Evolutionary conservation across 2,329 filamentous ascomycete species (phyloP).

Genomic region (Fusarium cyanostomum): DNA sequence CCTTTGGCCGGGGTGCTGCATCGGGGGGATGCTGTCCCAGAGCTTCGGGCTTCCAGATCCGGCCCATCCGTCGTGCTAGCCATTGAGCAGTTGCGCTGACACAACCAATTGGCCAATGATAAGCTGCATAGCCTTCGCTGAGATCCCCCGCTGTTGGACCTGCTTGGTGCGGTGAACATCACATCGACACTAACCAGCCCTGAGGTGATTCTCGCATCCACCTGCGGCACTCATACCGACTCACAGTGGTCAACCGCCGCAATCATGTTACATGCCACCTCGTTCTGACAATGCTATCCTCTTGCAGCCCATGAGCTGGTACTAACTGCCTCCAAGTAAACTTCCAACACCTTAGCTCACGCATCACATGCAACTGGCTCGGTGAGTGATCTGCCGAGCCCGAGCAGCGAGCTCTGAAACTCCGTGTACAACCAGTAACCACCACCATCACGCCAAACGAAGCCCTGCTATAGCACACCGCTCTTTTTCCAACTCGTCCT

Average conservation of each 20-base stretch:
- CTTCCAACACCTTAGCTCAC: background rate
- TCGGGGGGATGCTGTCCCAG: slow-evolving; percentile 27
- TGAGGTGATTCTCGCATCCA: background rate
- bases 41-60: slow-evolving; percentile 43
- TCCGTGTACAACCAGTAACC: slow-evolving; percentile 5
- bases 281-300: slow-evolving; percentile 5
- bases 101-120: slow-evolving; percentile 36
- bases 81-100: slow-evolving; percentile 5
- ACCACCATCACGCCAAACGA: slow-evolving; percentile 8
- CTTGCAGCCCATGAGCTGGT: slow-evolving; percentile 13
- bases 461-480: slow-evolving; percentile 11
- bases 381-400: slow-evolving; percentile 3
- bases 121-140: slow-evolving; percentile 25
- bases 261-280: slow-evolving; percentile 3
- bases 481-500: slow-evolving; percentile 10
- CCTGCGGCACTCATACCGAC: too few species aligned
- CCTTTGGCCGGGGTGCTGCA: too few species aligned
- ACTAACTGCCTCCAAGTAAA: background rate
- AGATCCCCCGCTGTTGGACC: slow-evolving; percentile 24
- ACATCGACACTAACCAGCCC: background rate
- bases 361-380: slow-evolving; percentile 8
- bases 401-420: background rate
- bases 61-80: slow-evolving; percentile 33
- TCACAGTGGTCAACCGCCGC: background rate
- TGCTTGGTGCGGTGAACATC: slow-evolving; percentile 25